Evolutionary conservation across 2,329 filamentous ascomycete species (phyloP).

Genomic region (Pseudogymnoascus sp.): DNA sequence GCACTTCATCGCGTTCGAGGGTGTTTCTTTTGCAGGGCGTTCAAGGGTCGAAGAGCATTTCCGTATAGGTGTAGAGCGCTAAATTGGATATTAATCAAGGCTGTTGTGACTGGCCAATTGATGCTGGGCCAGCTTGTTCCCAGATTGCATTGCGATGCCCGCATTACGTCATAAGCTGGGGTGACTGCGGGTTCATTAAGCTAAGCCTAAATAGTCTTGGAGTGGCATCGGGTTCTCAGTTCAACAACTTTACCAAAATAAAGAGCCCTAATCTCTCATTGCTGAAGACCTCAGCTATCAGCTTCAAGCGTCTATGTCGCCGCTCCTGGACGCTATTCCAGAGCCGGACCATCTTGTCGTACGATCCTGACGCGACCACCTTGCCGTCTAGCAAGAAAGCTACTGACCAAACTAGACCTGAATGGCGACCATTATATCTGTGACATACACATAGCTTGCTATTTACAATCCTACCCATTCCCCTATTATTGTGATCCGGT

Average conservation of each 20-base stretch:
- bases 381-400: too few relatives aligned
- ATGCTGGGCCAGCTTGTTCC: neutral
- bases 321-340: too few relatives aligned
- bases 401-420: too few relatives aligned
- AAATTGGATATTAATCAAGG: neutral
- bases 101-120: neutral
- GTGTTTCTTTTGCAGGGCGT: neutral
- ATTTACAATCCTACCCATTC: too few relatives aligned
- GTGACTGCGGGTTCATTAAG: neutral
- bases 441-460: too few relatives aligned
- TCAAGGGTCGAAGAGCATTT: neutral
- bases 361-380: too few relatives aligned
- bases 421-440: too few relatives aligned
- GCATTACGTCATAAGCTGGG: neutral
- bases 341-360: too few relatives aligned
- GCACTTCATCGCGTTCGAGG: slow-evolving; percentile 7
- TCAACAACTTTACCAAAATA: neutral
- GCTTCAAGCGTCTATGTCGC: too few relatives aligned
- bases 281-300: neutral
- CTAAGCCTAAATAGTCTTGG: neutral
- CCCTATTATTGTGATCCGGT: neutral
- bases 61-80: neutral
- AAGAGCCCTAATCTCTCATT: too few relatives aligned
- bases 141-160: neutral
- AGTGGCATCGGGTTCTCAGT: neutral